phyloP scores from a whole-genome alignment of 805 yeast species.

The Hanseniaspora meyeri region DNA sequence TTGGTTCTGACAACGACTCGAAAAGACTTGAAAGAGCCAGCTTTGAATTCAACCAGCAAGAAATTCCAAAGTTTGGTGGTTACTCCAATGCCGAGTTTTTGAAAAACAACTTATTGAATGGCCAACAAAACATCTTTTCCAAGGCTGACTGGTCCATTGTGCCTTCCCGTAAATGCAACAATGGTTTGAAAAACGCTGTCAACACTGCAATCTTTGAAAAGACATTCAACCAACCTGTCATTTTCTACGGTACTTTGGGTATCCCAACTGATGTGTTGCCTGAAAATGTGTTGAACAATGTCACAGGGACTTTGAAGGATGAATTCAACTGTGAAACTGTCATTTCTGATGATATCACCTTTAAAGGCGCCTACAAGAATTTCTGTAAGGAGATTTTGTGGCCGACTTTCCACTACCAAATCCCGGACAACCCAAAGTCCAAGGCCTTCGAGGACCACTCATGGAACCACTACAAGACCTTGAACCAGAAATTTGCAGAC shows the following conservation, averaged over 20 bases:
- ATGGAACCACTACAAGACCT: conserved; percentile 67
- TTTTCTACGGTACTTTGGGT: conserved; percentile 87
- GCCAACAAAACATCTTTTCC: conserved; percentile 30
- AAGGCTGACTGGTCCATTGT: conserved; percentile 63
- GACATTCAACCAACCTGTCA: conserved; percentile 29
- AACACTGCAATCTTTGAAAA: conserved; percentile 40
- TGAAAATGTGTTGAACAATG: conserved; percentile 38
- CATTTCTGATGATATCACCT: conserved; percentile 62
- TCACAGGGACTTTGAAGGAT: conserved; percentile 34
- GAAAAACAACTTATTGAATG: conserved; percentile 27
- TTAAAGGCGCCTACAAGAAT: conserved; percentile 81
- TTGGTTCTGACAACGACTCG: conserved; percentile 19
- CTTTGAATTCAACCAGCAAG: conserved; percentile 11
- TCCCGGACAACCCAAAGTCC: conserved; percentile 87
- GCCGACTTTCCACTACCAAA: conserved; percentile 91
- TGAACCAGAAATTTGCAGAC: conserved; percentile 74
- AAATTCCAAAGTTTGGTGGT: conserved; percentile 52
- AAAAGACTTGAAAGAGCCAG: conserved; percentile 22
- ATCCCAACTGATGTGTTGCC: conserved; percentile 82
- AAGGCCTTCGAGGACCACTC: conserved; percentile 93
- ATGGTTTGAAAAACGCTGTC: conserved; percentile 77
- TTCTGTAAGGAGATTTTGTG: conserved; percentile 90
- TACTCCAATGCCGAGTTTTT: conserved; percentile 49
- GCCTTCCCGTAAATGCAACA: conserved; percentile 66
- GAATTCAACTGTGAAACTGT: conserved; percentile 54